Evolutionary conservation across 805 yeast genomes (phyloP), one percentile per base, ranked within the genome.

Genomic region (Wickerhamiella cacticola): DNA sequence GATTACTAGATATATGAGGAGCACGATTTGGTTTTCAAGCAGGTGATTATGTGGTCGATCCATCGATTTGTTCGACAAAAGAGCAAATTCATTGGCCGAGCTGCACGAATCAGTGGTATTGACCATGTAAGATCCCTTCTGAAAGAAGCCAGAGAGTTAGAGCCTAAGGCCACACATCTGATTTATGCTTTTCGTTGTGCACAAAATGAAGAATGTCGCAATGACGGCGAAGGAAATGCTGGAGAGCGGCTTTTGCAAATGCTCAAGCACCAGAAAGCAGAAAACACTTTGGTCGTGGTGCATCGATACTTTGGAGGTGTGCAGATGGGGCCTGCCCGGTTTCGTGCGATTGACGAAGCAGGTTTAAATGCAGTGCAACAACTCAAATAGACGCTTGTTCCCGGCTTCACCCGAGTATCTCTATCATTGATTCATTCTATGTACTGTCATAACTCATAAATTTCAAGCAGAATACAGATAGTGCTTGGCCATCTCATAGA

Each of bases 401-500:
- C 9, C 28, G 7, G 9, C 9, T 10, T 25, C 28, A 10, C 28
- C 10, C 28, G 28, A 7, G 7, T 25, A 10, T 10, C 10, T 10
- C 7, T 10, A 7, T 10, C 10, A 25, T 25, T 10, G 28, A 7
- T 10, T 28, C 33, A 28, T n/a, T 39, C 29, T 39, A 39, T 39
- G 29, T 39, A 39, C 42, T 31, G 42, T 39, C 42, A 39, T 39
- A 39, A 19, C 42, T 39, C 42, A 39, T 39, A 19, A 39, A 6
- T 39, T 39, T 39, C 12, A 39, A 13, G 26, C 42, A 21, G 23
- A 39, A 39, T 31, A 26, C 21, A 43, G 36, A 23, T 19, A 29
- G 28, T 41, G 36, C 66, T 89, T 89, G 39, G 96, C 96, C 89
- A 88, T 84, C 64, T 89, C 98, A 65, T 89, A 89, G 23, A 95